A percentile compares a stretch with the other conserved stretches of the same genome.
phyloP scores from a whole-genome alignment of 1,284 basidiomycete genomes.

The Coriolopsis trogii region DNA sequence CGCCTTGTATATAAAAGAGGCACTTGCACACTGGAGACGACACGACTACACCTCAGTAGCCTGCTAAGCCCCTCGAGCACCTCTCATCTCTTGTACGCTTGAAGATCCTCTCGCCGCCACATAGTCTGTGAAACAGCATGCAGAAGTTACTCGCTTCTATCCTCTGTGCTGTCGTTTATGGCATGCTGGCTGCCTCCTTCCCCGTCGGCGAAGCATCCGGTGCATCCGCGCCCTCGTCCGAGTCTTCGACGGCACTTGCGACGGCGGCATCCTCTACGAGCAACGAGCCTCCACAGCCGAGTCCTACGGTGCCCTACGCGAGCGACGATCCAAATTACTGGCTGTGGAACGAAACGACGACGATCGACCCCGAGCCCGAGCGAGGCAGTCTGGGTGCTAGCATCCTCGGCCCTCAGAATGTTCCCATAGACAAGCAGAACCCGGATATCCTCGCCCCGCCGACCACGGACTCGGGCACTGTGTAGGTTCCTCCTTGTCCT shows the following conservation, averaged over 20 bases:
- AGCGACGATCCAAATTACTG: conserved; percentile 54
- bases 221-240: neutral
- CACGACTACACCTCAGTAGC: too few relatives aligned
- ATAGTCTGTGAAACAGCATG: conserved; percentile 3
- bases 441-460: conserved; percentile 66
- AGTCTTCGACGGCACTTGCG: neutral
- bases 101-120: neutral
- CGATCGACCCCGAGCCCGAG: conserved; percentile 34
- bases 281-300: conserved; percentile 2
- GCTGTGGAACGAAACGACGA: conserved; percentile 31
- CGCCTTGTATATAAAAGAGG: too few relatives aligned
- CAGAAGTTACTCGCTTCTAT: conserved; percentile 10
- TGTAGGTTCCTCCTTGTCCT: conserved; percentile 40
- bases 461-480: conserved; percentile 59
- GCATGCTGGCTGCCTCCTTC: conserved; percentile 10
- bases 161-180: conserved; percentile 19
- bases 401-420: conserved; percentile 57
- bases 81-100: conserved; percentile 1
- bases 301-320: conserved; percentile 39
- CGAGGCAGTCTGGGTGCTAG: conserved; percentile 49
- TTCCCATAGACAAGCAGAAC: conserved; percentile 52
- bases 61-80: neutral
- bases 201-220: conserved; percentile 8
- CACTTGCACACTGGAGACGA: too few relatives aligned
- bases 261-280: conserved; percentile 5